Evolutionary conservation across 2,329 filamentous ascomycete species (phyloP).

Genomic region (Xylariaceae sp.): DNA sequence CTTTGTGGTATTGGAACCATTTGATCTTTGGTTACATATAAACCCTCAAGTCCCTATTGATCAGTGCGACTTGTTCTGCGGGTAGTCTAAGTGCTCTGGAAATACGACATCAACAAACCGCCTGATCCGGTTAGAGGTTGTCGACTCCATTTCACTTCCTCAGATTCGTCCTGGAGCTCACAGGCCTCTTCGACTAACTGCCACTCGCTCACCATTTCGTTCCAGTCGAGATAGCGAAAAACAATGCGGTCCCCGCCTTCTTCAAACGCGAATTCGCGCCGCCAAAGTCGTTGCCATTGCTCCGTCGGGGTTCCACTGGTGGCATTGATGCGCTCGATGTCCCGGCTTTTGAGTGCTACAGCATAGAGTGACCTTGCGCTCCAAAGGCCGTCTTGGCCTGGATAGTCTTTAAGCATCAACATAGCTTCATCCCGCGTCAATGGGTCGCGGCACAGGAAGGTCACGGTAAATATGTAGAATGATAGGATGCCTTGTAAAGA

Average conservation of each 20-base stretch:
- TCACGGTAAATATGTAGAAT: conserved; percentile 17
- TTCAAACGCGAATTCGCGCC: conserved; percentile 32
- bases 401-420: conserved; percentile 28
- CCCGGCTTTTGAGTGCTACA: conserved; percentile 21
- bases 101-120: conserved; percentile 12
- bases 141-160: conserved; percentile 9
- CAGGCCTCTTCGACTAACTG: conserved; percentile 14
- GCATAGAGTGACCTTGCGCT: conserved; percentile 23
- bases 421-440: conserved; percentile 28
- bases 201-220: conserved; percentile 10
- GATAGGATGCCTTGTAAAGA: conserved; percentile 28
- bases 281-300: conserved; percentile 29
- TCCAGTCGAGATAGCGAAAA: conserved; percentile 26
- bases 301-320: conserved; percentile 23
- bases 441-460: conserved; percentile 29
- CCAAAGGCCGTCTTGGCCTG: conserved; percentile 30
- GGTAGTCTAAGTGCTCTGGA: background rate
- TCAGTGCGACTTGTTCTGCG: too few relatives aligned
- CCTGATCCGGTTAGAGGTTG: conserved; percentile 10
- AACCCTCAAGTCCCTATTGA: too few relatives aligned
- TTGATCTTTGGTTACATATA: too few relatives aligned
- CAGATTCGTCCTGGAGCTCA: conserved; percentile 6
- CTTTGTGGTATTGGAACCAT: too few relatives aligned
- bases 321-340: conserved; percentile 24
- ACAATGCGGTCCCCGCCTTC: conserved; percentile 28